These are phyloP conservation scores for Paecilomyces dactylethromorphus DNA, from an alignment of 2,329 filamentous ascomycete genomes.

Conservation along the genomic window DNA sequence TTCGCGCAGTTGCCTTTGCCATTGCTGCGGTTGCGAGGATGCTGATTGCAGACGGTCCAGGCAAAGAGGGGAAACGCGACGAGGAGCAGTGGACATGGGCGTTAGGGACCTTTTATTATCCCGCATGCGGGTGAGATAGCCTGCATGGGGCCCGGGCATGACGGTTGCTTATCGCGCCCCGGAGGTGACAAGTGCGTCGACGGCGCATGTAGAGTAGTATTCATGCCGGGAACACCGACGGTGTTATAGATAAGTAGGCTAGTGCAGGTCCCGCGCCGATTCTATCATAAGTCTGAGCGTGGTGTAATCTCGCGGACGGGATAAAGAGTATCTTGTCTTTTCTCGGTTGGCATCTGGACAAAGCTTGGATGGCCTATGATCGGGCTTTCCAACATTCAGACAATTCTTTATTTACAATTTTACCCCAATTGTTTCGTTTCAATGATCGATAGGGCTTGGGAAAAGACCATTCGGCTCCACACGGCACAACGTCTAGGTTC, in stretches of 20 bases:
- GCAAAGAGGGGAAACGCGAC: not conserved
- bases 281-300: too few relatives aligned
- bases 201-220: not conserved
- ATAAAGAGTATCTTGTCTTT: too few relatives aligned
- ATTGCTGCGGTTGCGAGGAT: not conserved
- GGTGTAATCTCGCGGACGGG: too few relatives aligned
- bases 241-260: not conserved
- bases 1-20: not conserved
- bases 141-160: not conserved
- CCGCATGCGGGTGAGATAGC: not conserved
- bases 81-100: not conserved
- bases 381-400: too few relatives aligned
- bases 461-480: too few relatives aligned
- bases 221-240: not conserved
- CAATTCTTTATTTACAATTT: too few relatives aligned
- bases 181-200: not conserved
- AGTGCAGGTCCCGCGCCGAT: too few relatives aligned
- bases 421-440: too few relatives aligned
- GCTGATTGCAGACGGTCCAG: not conserved
- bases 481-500: too few relatives aligned
- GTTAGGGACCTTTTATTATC: not conserved
- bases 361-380: too few relatives aligned
- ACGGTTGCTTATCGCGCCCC: not conserved
- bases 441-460: too few relatives aligned
- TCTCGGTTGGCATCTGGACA: too few relatives aligned